Conservation (phyloP, 1,139 yeast genomes). For the Arxiozyma heterogenica region DNA sequence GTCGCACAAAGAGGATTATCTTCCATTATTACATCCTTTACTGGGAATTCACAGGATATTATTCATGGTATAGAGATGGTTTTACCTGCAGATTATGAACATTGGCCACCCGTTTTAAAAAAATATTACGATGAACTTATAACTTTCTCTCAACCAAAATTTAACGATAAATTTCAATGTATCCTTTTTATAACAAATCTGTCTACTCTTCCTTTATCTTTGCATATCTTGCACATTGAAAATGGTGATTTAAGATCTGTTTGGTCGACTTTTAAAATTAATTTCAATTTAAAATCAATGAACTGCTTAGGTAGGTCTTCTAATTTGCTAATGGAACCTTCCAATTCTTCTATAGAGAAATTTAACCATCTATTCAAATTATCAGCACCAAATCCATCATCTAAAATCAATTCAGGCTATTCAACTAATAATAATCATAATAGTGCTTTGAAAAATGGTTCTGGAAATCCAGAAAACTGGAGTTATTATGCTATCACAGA, state of each 20-base stretch:
- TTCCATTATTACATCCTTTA: constrained; percentile 65
- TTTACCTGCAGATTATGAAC: constrained; percentile 43
- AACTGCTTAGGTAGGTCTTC: constrained; percentile 84
- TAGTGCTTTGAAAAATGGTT: not conserved
- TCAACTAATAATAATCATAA: not conserved
- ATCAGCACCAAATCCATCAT: constrained; percentile 13
- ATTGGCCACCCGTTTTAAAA: constrained; percentile 53
- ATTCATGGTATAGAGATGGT: constrained; percentile 55
- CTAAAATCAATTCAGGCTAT: not conserved
- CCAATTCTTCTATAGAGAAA: constrained; percentile 75
- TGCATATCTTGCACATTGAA: constrained; percentile 63
- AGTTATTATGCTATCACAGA: constrained; percentile 42
- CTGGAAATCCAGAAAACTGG: not conserved
- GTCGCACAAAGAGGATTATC: constrained; percentile 61
- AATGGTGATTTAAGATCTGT: constrained; percentile 50
- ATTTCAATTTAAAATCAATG: constrained; percentile 65
- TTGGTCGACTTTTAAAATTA: constrained; percentile 53
- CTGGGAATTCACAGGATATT: constrained; percentile 65
- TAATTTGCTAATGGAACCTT: constrained; percentile 54
- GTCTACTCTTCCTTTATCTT: constrained; percentile 66
- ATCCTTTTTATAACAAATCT: constrained; percentile 71
- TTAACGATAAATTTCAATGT: constrained; percentile 40
- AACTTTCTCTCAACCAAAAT: constrained; percentile 45
- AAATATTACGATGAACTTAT: constrained; percentile 59
- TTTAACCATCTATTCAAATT: constrained; percentile 67